Evolutionary conservation across 139 green algal species (phyloP), one percentile per base, ranked within the genome.

Genomic region (Picocystis salinarum): DNA sequence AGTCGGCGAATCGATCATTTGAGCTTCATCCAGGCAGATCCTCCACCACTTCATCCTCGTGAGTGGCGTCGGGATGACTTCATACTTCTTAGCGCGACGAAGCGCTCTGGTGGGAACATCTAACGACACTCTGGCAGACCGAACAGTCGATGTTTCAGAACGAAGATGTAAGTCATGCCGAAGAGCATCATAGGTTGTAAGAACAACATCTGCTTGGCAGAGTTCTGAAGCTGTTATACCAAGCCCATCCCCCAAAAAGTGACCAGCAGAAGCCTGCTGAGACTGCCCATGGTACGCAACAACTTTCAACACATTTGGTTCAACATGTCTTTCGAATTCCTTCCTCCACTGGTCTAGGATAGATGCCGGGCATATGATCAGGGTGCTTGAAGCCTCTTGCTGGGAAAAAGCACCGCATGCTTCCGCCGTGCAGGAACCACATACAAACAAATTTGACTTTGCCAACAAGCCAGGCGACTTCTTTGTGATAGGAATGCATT

Each of bases 101-200:
- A 24, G 46, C 33, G 7, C 4, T 15, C 20, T n/a, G n/a, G n/a
- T n/a, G n/a, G n/a, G 6, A 18, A 31, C 9, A 13, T 26, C n/a
- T 22, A 25, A 13, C n/a, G 10, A 20, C 27, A 52, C 52, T 72
- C 30, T 24, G 6, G 6, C 5, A 33, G 17, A 36, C 24, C 29
- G 6, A 22, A 23, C 9, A 28, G 20, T 44, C 36, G 9, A 28
- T 23, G 7, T 22, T 12, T 69, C 59, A 4, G 52, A 25, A 29
- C 69, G 36, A 17, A 73, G 59, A 22, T 68, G 48, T 18, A 93
- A 20, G 34, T 96, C 85, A 1, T 48, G 31, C 10, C 61, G 49
- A 29, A 96, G 64, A 36, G 75, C 69, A 13, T 93, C 78, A 55
- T 94, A 91, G 1, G 82, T 93, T 0, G 76, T 92, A 18, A 96